Evolutionary conservation across 1,284 basidiomycete genomes (phyloP).

Genomic region (Polyporus tsugae): DNA sequence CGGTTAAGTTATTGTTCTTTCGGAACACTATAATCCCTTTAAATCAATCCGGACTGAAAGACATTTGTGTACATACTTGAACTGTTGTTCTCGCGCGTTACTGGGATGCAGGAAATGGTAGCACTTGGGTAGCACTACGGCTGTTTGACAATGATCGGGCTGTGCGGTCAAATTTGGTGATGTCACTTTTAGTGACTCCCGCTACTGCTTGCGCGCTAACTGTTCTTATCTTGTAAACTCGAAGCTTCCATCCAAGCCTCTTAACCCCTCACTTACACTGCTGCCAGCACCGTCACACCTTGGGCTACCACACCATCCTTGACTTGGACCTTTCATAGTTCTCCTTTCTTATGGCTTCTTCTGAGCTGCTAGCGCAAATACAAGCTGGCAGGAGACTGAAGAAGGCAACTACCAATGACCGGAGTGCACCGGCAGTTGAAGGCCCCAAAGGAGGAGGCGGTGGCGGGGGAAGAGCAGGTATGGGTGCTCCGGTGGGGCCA

Average conservation of each 20-base stretch:
- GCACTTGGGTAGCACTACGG: not conserved
- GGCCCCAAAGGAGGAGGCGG: conserved; percentile 55
- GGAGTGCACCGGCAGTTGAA: conserved; percentile 76
- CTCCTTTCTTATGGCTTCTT: conserved; percentile 62
- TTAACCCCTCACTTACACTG: not conserved
- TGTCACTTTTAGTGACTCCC: conserved; percentile 11
- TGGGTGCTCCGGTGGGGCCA: conserved; percentile 46
- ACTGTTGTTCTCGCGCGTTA: not conserved
- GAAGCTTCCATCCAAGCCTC: not conserved
- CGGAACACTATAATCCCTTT: conserved; percentile 9
- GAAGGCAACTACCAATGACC: conserved; percentile 85
- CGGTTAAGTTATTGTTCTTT: conserved; percentile 11
- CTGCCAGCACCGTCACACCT: not conserved
- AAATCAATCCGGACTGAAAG: conserved; percentile 9
- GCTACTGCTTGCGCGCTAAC: conserved; percentile 10
- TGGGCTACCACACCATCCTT: conserved; percentile 7
- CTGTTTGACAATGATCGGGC: not conserved
- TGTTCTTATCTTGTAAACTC: conserved; percentile 10
- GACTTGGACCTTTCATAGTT: not conserved
- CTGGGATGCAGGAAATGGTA: not conserved
- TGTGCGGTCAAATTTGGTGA: conserved; percentile 3
- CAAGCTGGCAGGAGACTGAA: conserved; percentile 83
- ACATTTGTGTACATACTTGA: conserved; percentile 7
- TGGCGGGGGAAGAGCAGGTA: conserved; percentile 46
- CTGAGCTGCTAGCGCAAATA: conserved; percentile 77